Percentiles rank a stretch among this genome's conserved stretches.
Conservation (phyloP, 495 filamentous ascomycete genomes). For the Neurospora cerealis region DNA sequence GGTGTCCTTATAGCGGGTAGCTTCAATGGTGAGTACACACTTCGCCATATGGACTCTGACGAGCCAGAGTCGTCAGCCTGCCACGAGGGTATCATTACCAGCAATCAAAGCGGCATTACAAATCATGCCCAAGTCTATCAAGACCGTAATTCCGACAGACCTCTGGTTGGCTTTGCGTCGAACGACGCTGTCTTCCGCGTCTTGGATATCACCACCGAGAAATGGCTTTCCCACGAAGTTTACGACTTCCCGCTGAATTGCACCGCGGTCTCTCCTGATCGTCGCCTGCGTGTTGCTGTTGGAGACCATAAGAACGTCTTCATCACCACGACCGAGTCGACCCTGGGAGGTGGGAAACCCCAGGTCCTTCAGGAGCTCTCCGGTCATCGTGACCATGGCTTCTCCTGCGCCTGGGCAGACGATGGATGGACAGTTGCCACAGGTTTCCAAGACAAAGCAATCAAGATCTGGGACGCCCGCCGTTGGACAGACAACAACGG, state of each 20-base stretch:
- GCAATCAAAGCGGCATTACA: constrained; percentile 64
- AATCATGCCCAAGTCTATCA: constrained; percentile 72
- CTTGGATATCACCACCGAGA: constrained; percentile 62
- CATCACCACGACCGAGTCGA: constrained; percentile 39
- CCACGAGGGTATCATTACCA: constrained; percentile 57
- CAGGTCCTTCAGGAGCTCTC: constrained; percentile 43
- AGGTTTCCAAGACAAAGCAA: constrained; percentile 76
- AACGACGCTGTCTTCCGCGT: constrained; percentile 73
- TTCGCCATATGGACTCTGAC: constrained; percentile 44
- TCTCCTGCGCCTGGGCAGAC: constrained; percentile 85
- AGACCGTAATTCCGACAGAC: constrained; percentile 48
- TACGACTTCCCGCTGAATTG: constrained; percentile 73
- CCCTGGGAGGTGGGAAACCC: constrained; percentile 16
- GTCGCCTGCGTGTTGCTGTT: constrained; percentile 70
- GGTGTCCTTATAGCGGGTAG: constrained; percentile 69
- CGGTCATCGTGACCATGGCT: constrained; percentile 74
- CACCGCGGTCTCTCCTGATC: constrained; percentile 68
- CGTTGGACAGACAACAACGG: constrained; percentile 48
- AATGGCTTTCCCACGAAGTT: constrained; percentile 47
- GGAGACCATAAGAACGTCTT: constrained; percentile 37
- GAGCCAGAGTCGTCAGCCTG: constrained; percentile 28
- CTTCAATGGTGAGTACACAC: constrained; percentile 71
- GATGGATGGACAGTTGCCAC: constrained; percentile 85
- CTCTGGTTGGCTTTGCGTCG: constrained; percentile 67
- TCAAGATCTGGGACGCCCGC: constrained; percentile 81